Evolutionary conservation across 2,329 filamentous ascomycete species (phyloP).

Genomic region (Hirsutella rhossiliensis): DNA sequence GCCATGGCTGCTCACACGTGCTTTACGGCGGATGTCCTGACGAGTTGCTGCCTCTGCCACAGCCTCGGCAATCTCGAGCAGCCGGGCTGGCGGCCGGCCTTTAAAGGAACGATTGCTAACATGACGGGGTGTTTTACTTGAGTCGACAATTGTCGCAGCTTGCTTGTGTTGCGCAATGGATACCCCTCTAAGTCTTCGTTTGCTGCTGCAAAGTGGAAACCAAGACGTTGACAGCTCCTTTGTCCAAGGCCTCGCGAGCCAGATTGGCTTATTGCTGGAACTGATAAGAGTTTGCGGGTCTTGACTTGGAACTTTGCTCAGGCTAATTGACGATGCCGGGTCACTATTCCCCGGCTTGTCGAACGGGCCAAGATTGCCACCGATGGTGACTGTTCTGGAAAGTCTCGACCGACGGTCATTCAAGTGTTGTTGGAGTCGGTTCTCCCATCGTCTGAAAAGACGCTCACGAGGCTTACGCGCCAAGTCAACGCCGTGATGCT

Average conservation of each 20-base stretch:
- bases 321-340: no score
- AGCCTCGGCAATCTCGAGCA: constrained; percentile 6
- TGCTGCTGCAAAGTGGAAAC: no score
- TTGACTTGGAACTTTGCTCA: no score
- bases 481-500: constrained; percentile 21
- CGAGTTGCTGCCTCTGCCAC: constrained; percentile 19
- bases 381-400: no score
- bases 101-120: not conserved
- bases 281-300: no score
- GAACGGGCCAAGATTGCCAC: no score
- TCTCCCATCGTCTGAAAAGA: constrained; percentile 24
- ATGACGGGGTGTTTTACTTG: not conserved
- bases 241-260: no score
- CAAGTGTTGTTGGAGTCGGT: constrained; percentile 14
- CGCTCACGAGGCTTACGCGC: constrained; percentile 14
- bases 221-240: no score
- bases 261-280: no score
- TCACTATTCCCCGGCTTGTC: no score
- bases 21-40: constrained; percentile 21
- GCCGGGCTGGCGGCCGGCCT: not conserved
- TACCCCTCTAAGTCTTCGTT: not conserved
- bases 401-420: constrained; percentile 6
- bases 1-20: constrained; percentile 16
- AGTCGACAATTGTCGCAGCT: not conserved
- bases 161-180: not conserved